Percentiles rank a stretch among this genome's conserved stretches.
phyloP scores from a whole-genome alignment of 2,329 filamentous ascomycete genomes.

The Scedosporium aurantiacum region DNA sequence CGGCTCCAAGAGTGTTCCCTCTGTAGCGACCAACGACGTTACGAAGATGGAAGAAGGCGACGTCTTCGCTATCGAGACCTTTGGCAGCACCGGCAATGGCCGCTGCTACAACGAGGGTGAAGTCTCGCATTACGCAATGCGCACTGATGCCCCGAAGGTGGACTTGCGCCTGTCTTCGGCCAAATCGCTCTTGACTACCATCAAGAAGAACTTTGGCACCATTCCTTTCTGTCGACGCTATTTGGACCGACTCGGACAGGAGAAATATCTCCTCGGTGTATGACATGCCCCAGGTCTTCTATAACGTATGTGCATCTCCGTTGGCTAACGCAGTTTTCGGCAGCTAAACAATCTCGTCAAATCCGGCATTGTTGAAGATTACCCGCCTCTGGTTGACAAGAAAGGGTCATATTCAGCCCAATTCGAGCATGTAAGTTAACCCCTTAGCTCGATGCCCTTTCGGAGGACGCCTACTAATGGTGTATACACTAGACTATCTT shows the following conservation, averaged over 20 bases:
- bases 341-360: slow-evolving; percentile 79
- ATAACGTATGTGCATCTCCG: slow-evolving; percentile 7
- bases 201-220: slow-evolving; percentile 94
- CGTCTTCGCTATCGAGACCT: slow-evolving; percentile 91
- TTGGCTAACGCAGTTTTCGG: not conserved
- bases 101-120: slow-evolving; percentile 83
- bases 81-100: slow-evolving; percentile 85
- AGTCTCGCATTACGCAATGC: slow-evolving; percentile 77
- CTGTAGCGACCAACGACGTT: slow-evolving; percentile 76
- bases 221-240: slow-evolving; percentile 86
- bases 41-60: slow-evolving; percentile 98
- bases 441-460: not conserved
- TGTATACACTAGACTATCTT: slow-evolving; percentile 51
- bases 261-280: slow-evolving; percentile 86
- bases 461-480: slow-evolving; percentile 9
- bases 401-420: slow-evolving; percentile 94
- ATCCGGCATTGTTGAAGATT: slow-evolving; percentile 76
- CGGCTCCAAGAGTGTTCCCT: slow-evolving; percentile 85
- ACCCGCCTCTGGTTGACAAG: slow-evolving; percentile 80
- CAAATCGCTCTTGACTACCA: slow-evolving; percentile 73
- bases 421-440: slow-evolving; percentile 70
- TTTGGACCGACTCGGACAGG: slow-evolving; percentile 82
- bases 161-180: slow-evolving; percentile 70
- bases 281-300: not conserved
- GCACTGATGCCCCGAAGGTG: slow-evolving; percentile 61